Evolutionary conservation across 305 asterid species (phyloP).

Genomic region (Euphrasia arctica): DNA sequence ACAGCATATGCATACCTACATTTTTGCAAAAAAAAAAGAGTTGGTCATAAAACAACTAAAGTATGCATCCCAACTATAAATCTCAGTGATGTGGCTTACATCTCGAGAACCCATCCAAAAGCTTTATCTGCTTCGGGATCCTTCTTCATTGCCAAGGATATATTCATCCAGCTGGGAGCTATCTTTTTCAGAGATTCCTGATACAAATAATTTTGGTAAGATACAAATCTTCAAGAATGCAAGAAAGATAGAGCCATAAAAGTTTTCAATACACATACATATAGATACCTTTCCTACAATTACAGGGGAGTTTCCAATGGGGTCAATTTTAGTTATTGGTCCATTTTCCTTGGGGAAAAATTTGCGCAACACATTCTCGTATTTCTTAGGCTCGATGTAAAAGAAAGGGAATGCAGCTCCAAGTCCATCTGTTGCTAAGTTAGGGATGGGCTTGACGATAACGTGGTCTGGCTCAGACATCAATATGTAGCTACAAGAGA

Average conservation of each 20-base stretch:
- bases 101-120: conserved; percentile 99
- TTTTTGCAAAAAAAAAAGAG: conserved; percentile 20
- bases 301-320: conserved; percentile 97
- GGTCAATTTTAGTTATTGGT: conserved; percentile 78
- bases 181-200: conserved; percentile 64
- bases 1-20: conserved; percentile 92
- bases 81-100: conserved; percentile 41
- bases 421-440: conserved; percentile 60
- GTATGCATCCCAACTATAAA: conserved; percentile 9
- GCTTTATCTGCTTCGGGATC: conserved; percentile 90
- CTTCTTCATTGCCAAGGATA: conserved; percentile 91
- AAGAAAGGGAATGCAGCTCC: conserved; percentile 95
- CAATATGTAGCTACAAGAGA: conserved; percentile 66
- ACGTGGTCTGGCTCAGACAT: conserved; percentile 98
- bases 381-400: conserved; percentile 87
- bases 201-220: conserved; percentile 2
- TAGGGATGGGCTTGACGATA: conserved; percentile 89
- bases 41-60: conserved; percentile 8
- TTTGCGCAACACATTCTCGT: conserved; percentile 63
- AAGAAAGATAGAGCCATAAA: background rate
- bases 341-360: conserved; percentile 74
- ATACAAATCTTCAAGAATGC: background rate
- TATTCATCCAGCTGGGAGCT: conserved; percentile 98
- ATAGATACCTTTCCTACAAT: conserved; percentile 72
- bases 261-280: background rate